Evolutionary conservation across 768 basidiomycete genomes (phyloP).

Genomic region (Leccinellum luteum): DNA sequence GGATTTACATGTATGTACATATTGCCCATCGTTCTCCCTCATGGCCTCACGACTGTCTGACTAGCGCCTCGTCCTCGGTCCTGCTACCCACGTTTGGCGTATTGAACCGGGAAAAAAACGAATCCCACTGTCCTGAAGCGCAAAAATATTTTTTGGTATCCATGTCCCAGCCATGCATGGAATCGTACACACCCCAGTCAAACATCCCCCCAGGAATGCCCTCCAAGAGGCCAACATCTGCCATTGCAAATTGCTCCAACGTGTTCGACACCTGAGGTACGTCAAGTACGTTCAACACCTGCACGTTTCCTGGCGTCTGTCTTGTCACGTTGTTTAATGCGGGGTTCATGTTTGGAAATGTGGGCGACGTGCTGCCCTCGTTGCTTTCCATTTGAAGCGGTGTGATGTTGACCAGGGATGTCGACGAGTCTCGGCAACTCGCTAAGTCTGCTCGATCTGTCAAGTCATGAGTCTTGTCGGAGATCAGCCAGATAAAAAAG

Average conservation of each 20-base stretch:
- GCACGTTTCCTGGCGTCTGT: slow-evolving; percentile 50
- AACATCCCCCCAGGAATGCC: slow-evolving; percentile 84
- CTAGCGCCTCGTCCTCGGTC: not conserved
- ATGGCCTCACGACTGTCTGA: not conserved
- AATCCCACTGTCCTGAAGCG: slow-evolving; percentile 73
- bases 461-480: slow-evolving; percentile 1
- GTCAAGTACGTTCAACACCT: slow-evolving; percentile 76
- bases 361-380: slow-evolving; percentile 21
- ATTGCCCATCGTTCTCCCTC: not conserved
- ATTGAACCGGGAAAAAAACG: slow-evolving; percentile 67
- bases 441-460: slow-evolving; percentile 16
- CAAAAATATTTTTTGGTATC: not conserved
- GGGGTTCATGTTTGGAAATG: slow-evolving; percentile 67
- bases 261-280: slow-evolving; percentile 51
- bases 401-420: slow-evolving; percentile 55
- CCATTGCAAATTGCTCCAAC: slow-evolving; percentile 63
- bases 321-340: slow-evolving; percentile 54
- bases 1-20: slow-evolving; percentile 20
- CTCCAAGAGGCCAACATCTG: slow-evolving; percentile 68
- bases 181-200: slow-evolving; percentile 69
- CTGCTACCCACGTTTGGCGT: slow-evolving; percentile 7
- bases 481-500: slow-evolving; percentile 10
- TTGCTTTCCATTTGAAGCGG: slow-evolving; percentile 41
- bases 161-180: not conserved
- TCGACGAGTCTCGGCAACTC: slow-evolving; percentile 21